Conservation (phyloP, 202 grass and related monocot species). For the Eragrostis tef region DNA sequence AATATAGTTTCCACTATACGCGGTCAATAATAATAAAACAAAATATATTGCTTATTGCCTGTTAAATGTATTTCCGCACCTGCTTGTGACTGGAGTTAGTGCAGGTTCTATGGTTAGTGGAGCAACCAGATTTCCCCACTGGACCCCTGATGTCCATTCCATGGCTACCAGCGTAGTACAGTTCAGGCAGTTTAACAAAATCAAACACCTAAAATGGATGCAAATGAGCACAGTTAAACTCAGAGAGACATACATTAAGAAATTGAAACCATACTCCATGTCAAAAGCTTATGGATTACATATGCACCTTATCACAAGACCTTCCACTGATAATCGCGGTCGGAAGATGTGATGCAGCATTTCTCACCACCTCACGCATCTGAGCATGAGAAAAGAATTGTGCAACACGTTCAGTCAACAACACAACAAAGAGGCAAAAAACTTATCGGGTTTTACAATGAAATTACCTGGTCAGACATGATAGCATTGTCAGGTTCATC, state of each 20-base stretch:
- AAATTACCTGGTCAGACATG: slow-evolving; percentile 55
- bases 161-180: slow-evolving; percentile 76
- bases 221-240: not conserved
- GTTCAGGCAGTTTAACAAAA: slow-evolving; percentile 56
- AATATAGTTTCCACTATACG: not conserved
- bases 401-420: not conserved
- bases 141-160: slow-evolving; percentile 68
- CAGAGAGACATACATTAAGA: not conserved
- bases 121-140: slow-evolving; percentile 27
- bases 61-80: slow-evolving; percentile 20
- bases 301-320: slow-evolving; percentile 54
- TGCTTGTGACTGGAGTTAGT: slow-evolving; percentile 31
- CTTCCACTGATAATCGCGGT: slow-evolving; percentile 74
- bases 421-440: not conserved
- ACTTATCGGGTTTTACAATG: not conserved
- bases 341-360: slow-evolving; percentile 48
- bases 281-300: not conserved
- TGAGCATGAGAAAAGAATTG: slow-evolving; percentile 7
- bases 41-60: not conserved
- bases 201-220: slow-evolving; percentile 53
- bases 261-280: not conserved
- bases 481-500: slow-evolving; percentile 59
- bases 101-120: slow-evolving; percentile 19
- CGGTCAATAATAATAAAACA: not conserved
- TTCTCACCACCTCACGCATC: slow-evolving; percentile 61